phyloP scores from a whole-genome alignment of 73 alveolate species.

The Paramecium biaurelia region DNA sequence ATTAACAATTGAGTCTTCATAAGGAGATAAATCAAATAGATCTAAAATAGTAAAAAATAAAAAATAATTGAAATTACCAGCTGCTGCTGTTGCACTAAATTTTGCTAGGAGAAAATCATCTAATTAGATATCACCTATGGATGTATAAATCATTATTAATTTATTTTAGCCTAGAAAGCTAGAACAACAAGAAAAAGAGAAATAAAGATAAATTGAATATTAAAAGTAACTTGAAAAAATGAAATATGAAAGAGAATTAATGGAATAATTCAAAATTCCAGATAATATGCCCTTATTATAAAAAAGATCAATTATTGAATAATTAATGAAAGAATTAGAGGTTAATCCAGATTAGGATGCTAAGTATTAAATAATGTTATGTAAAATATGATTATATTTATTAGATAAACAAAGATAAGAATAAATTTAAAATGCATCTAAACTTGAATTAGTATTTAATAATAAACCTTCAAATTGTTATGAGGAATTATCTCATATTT shows the following conservation, averaged over 20 bases:
- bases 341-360: background rate
- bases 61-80: constrained; percentile 4
- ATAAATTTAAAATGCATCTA: background rate
- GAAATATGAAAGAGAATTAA: constrained; percentile 12
- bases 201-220: constrained; percentile 20
- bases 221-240: constrained; percentile 20
- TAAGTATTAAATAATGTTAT: constrained; percentile 8
- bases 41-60: background rate
- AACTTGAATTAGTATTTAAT: background rate
- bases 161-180: background rate
- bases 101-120: constrained; percentile 29
- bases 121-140: background rate
- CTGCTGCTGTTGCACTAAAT: background rate
- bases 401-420: constrained; percentile 18
- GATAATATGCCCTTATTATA: background rate
- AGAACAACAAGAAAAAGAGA: background rate
- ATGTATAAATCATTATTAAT: background rate
- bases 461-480: background rate
- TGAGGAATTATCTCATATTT: background rate
- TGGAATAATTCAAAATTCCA: constrained; percentile 36
- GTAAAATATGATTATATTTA: background rate
- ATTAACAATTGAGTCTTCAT: constrained; percentile 8
- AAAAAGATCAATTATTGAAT: background rate
- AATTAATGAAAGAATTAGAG: background rate
- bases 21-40: constrained; percentile 32